Evolutionary conservation across 345 rosid genomes (phyloP), one percentile per base, ranked within the genome.

Genomic region (Citrus maxima): DNA sequence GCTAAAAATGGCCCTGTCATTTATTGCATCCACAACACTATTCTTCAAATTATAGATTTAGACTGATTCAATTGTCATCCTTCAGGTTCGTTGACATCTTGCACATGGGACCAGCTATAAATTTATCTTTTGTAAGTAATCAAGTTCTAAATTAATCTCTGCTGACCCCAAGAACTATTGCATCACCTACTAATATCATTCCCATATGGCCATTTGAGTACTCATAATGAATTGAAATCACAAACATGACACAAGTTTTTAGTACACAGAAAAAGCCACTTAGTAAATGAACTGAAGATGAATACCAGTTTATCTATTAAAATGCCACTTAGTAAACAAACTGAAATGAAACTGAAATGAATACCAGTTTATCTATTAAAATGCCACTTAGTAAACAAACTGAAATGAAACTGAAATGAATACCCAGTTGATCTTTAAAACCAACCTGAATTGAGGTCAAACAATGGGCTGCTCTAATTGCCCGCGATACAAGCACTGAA

Each of bases 361-460:
- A 34, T 18, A 24, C 13, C 12, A 12, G 73, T 62, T 28, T 63
- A 65, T 83, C 62, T 34, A 54, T 18, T 54, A 54, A 13, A 13
- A 65, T 8, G 12, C 6, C 40, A 4, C 38, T 49, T 19, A 12
- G 16, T 64, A 67, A 59, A 65, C 54, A 51, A 40, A 64, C 40
- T 21, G 27, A n/a, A n/a, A n/a, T n/a, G n/a, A n/a, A n/a, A n/a
- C n/a, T n/a, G n/a, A 75, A 16, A 34, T 27, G 38, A 25, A 32
- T 14, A 38, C 10, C 22, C 25, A 10, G 75, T 46, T 34, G 58
- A 64, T 83, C 62, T 24, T 49, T n/a, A 72, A 59, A 78, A 68
- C 90, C 79, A 66, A 92, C 98, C 98, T 95, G 99, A 64, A 95
- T 95, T 68, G 98, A 95, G 78, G 99, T 95, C 89, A 95, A 90